Base-by-base conservation (phyloP, 2,329 filamentous ascomycete genomes). In the Neofusicoccum umdonicola region DNA sequence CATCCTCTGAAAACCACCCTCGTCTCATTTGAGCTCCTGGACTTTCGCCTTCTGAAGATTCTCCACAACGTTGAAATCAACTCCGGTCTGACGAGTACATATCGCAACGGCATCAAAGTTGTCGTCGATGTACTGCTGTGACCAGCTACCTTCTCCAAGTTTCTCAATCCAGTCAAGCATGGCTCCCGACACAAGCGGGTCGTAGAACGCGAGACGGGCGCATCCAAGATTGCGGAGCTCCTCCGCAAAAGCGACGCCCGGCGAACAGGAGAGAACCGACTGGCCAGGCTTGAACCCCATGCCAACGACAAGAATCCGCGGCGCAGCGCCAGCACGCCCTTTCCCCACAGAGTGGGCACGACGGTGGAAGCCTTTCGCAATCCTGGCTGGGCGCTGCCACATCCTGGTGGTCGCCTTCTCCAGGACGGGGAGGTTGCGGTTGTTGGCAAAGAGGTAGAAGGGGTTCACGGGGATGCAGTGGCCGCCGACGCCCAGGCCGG, bases 381-480 rank as follows among this genome's bases (percentile, higher is more conserved):
- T 60, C 12, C 61, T 52, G 1, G 71, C 73, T 1, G 83, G 83
- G 7, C 82, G 77, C 4, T 73, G 58, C 58, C 58, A 62, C 56
- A 82, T 84, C 54, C 71, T 78, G 45, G 80, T 77, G 1, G 80
- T 78, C 0, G 81, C 82, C 2, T 76, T 71, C 52, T 79, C 70
- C 2, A 85, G 73, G 0, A 85, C 71, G 2, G 83, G 83, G 60
- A 85, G 80, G 3, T 68, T 68, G 3, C 66, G 68, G 13, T 74
- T 69, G 67, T 75, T 80, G 68, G 79, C 78, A 9, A 85, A 73
- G 17, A 86, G 74, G 67, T 85, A 85, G 73, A 80, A 80, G 0
- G 83, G 84, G 65, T 86, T 86, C 66, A 85, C 78, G 0, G 84
- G 84, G 65, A 86, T 85, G 67, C 84, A 86, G 70, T 85, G 83